Base-by-base conservation (phyloP, 2,329 filamentous ascomycete genomes). In the Nakataea oryzae region DNA sequence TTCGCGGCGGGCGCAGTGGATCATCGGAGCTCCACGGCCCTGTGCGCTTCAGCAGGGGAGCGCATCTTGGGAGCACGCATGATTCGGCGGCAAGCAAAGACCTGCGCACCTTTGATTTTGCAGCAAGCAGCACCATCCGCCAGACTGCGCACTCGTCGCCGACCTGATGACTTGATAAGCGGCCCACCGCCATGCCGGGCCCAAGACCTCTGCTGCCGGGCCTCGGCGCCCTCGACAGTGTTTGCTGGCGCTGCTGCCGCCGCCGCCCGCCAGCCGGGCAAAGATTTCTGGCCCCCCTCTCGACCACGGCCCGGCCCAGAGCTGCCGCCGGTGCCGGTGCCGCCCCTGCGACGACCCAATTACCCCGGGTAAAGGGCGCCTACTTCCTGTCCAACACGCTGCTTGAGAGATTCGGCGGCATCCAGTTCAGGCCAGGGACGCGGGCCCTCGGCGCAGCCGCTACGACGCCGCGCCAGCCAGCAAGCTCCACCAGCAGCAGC, bases 351-450 rank as follows among this genome's bases (percentile, higher is more conserved):
- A 28, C 32, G 28, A 26, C 57, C 24, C 58, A 59, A 21, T 65
- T 66, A 12, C 69, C 66, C 24, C 64, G 63, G 11, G 66, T 70
- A 34, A 69, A 67, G 50, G 66, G 71, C 58, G 68, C 70, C 64
- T 74, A 72, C 62, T 75, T 75, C 58, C 67, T 73, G 32, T 74
- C 72, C 58, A 74, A 74, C 62, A 64, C 61, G 56, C 61, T 74
- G 21, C 68, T 74, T 56, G 68, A 70, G 56, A 69, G 69, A 26
- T 62, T 66, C 24, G 41, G 54, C 29, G 59, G 62, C 14, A 57
- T 61, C 21, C 60, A 61, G 29, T 61, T 61, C 54, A 57, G 54
- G 28, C n/a, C 60, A 34, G 32, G 32, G 29, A 29, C 24, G 14
- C 54, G 57, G 21, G 32, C 29, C 27, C 29, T 63, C 59, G 26